Base-by-base conservation (phyloP, 2,329 filamentous ascomycete genomes). In the Metarhizium robertsii region DNA sequence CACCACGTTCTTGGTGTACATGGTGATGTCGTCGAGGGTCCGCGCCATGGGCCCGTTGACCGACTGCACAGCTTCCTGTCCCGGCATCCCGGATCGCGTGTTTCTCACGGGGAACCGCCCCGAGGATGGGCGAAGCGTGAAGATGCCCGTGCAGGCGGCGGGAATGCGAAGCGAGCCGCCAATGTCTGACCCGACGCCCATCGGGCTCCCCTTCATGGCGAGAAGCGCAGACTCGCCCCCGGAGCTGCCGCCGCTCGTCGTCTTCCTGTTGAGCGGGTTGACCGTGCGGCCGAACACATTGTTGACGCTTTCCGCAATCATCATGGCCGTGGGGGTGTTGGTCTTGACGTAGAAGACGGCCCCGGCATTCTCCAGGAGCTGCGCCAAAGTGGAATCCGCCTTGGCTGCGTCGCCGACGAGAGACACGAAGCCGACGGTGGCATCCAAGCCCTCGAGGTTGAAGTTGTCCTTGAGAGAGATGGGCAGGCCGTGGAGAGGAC, bases 381-480 rank as follows among this genome's bases (percentile, higher is more conserved):
- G 60, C 1, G 69, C 71, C 0, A 79, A 66, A 3, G 69, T 64
- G 4, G 75, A 64, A 32, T 79, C 75, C 7, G 65, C 57, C 3
- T 63, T 55, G 0, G 75, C 82, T 0, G 85, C 83, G 49, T 84
- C 74, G 43, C 78, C 76, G 3, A 85, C 81, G 55, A 86, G 77
- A 1, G 79, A 78, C 0, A 79, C 78, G 58, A 90, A 85, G 5
- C 86, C 86, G 1, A 86, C 75, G 0, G 82, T 84, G 25, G 80
- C 73, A 59, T 85, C 82, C 13, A 82, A 73, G 6, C 82, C 83
- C 2, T 67, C 65, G 14, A 87, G 70, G 56, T 87, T 79, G 73
- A 88, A 85, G 63, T 85, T 84, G 69, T 90, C 86, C 63, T 90
- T 90, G 50, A 90, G 75, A 0, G 84, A 83, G 34, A 86, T 68